Evolutionary conservation across 2,329 filamentous ascomycete species (phyloP), one percentile per base, ranked within the genome.

Genomic region (Paraconiothyrium sp.): DNA sequence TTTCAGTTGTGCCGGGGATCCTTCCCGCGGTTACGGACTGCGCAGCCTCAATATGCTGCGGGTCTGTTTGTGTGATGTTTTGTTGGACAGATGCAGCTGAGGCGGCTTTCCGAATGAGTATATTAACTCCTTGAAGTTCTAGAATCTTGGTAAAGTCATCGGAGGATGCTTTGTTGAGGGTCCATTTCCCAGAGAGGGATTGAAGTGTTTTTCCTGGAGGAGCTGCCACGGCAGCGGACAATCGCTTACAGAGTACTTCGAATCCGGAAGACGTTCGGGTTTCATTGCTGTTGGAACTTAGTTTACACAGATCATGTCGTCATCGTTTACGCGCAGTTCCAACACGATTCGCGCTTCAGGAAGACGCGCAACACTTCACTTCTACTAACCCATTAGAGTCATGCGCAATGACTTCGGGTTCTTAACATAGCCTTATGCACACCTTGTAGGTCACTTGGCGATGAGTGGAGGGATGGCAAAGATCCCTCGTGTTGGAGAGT

Each of bases 141-240:
- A 67, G 57, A 27, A 67, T 57, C 35, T 50, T 59, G 30, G 60
- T 52, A 27, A 67, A 66, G 56, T 68, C 60, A 48, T 65, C 64
- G 2, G 64, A 68, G 30, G 27, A 62, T 13, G 62, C 50, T 37
- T 65, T 63, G 41, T 67, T 63, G 8, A 65, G 62, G 8, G 58
- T 54, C 52, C 60, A 67, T 47, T 62, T 61, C 7, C 64, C 60
- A 1, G 51, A 60, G 5, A 68, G 59, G 7, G 60, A 60, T 50
- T 64, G 52, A 2, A 68, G 57, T 7, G 59, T 61, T 34, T 62
- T 55, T 2, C 47, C 52, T 16, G 52, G 34, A 46, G 62, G 64
- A 14, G 62, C 62, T 27, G 64, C 62, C 66, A 65, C 64, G 37
- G 46, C 14, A 14, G 16, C 14, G 1, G 22, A 30, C 6, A 13